A percentile compares a stretch with the other conserved stretches of the same genome.
phyloP scores from a whole-genome alignment of 805 yeast genomes.

The Candida nemodendra region DNA sequence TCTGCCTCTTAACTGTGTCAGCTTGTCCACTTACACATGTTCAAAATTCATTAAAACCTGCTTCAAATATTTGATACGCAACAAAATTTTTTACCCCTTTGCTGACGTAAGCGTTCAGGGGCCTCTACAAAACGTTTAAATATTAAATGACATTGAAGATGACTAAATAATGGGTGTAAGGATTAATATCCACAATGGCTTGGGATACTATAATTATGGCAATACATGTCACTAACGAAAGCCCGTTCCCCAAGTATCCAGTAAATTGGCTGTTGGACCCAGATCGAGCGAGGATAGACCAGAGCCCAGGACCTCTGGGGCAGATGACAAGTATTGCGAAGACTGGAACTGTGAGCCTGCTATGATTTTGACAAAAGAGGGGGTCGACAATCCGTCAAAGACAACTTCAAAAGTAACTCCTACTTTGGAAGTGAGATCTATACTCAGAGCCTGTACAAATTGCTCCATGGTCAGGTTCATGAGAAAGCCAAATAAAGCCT shows the following conservation, averaged over 20 bases:
- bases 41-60: too few relatives aligned
- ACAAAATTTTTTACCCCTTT: too few relatives aligned
- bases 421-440: slow-evolving; percentile 28
- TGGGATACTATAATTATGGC: too few relatives aligned
- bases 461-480: slow-evolving; percentile 33
- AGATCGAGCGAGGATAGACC: slow-evolving; percentile 5
- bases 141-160: too few relatives aligned
- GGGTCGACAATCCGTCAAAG: slow-evolving; percentile 46
- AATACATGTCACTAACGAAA: slow-evolving; percentile 8
- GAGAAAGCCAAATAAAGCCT: slow-evolving; percentile 37
- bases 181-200: too few relatives aligned
- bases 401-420: slow-evolving; percentile 40
- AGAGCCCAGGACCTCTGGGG: slow-evolving; percentile 5
- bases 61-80: too few relatives aligned
- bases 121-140: neutral
- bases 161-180: too few relatives aligned
- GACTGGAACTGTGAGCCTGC: slow-evolving; percentile 6
- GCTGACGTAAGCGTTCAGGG: slow-evolving; percentile 1
- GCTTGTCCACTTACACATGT: too few relatives aligned
- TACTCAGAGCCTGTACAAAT: slow-evolving; percentile 32
- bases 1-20: too few relatives aligned
- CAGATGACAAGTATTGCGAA: slow-evolving; percentile 2
- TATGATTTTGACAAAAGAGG: slow-evolving; percentile 39
- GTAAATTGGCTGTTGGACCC: slow-evolving; percentile 3
- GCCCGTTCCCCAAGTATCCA: slow-evolving; percentile 20